phyloP scores from a whole-genome alignment of 2,329 filamentous ascomycete genomes.

The Verticillium dahliae region DNA sequence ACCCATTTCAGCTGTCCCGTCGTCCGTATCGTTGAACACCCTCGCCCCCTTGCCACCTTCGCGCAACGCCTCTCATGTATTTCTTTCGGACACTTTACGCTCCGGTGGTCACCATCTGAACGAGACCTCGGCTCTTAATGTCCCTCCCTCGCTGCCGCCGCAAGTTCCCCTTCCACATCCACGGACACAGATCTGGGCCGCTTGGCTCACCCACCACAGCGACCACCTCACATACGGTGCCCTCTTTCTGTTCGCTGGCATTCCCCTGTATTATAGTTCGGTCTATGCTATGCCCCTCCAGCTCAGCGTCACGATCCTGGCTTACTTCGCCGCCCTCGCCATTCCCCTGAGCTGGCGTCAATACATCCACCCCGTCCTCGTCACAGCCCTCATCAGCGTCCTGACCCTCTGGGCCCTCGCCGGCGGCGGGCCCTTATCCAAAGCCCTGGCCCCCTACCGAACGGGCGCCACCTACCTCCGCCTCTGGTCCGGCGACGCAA shows the following conservation, averaged over 20 bases:
- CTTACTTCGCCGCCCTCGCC: constrained; percentile 42
- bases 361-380: constrained; percentile 52
- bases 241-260: constrained; percentile 42
- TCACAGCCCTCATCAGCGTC: constrained; percentile 46
- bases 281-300: constrained; percentile 47
- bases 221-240: constrained; percentile 36
- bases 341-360: constrained; percentile 41
- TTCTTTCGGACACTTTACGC: constrained; percentile 13
- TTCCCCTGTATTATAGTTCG: constrained; percentile 46
- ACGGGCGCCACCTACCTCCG: constrained; percentile 46
- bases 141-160: constrained; percentile 15
- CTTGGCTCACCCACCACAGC: constrained; percentile 34
- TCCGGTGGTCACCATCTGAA: background rate
- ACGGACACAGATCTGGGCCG: constrained; percentile 43
- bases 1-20: constrained; percentile 11
- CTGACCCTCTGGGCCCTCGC: constrained; percentile 47
- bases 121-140: background rate
- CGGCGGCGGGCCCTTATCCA: constrained; percentile 29
- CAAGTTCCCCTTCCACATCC: constrained; percentile 36
- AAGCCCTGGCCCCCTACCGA: constrained; percentile 39
- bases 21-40: constrained; percentile 11
- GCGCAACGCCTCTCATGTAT: constrained; percentile 14
- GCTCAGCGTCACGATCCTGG: constrained; percentile 39
- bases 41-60: constrained; percentile 10
- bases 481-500: constrained; percentile 34